Evolutionary conservation across 2,329 filamentous ascomycete genomes (phyloP).

Genomic region (Rutstroemia sp.): DNA sequence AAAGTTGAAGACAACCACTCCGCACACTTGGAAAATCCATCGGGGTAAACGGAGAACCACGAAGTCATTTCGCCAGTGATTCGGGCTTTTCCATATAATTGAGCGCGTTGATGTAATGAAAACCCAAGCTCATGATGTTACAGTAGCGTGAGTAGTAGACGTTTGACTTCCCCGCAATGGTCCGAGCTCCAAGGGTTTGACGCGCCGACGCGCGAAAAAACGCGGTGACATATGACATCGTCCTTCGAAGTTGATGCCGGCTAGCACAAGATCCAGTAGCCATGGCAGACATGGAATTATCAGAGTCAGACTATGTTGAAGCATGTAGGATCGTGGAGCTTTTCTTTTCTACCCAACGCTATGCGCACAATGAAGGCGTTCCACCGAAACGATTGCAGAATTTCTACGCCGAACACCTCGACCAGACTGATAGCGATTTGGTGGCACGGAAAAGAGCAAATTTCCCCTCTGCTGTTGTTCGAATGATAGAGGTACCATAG

Average conservation of each 20-base stretch:
- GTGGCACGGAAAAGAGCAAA: not conserved
- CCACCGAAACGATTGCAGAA: not conserved
- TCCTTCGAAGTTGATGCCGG: not conserved
- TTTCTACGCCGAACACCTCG: not conserved
- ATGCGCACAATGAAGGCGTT: not conserved
- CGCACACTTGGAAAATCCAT: too few species aligned
- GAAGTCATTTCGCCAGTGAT: too few species aligned
- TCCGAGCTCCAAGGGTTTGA: not conserved
- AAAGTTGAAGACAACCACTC: too few species aligned
- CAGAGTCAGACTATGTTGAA: not conserved
- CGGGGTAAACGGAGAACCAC: too few species aligned
- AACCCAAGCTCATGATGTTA: too few species aligned
- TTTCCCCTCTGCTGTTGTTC: not conserved
- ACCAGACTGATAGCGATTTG: not conserved
- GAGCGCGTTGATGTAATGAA: too few species aligned
- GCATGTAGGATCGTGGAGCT: not conserved
- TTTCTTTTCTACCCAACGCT: not conserved
- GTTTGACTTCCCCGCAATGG: not conserved
- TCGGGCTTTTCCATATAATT: too few species aligned
- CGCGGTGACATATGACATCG: constrained; percentile 2
- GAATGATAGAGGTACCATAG: not conserved
- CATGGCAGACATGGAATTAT: constrained; percentile 1
- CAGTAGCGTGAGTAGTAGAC: too few species aligned
- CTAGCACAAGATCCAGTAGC: not conserved
- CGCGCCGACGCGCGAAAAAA: constrained; percentile 1